Evolutionary conservation across 2,329 filamentous ascomycete species (phyloP), one percentile per base, ranked within the genome.

Genomic region (Penicillium palitans): DNA sequence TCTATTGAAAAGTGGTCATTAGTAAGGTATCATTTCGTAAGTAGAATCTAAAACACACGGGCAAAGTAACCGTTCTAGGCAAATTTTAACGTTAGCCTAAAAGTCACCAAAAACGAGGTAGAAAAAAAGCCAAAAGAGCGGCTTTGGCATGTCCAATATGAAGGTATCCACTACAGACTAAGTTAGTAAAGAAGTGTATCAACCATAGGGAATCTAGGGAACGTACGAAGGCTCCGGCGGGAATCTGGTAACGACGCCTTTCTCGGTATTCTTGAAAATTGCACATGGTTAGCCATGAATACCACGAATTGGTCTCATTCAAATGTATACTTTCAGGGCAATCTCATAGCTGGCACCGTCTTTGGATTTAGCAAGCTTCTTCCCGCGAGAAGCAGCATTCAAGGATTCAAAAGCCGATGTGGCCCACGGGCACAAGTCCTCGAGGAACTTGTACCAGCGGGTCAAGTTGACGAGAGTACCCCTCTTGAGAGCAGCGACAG

Each of bases 101-200:
- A 19, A 42, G 21, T 42, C 13, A 42, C 6, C 1, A 25, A 25
- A 13, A 25, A 25, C 25, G 4, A 42, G 21, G 40, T 15, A 13
- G 13, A 6, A 42, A 42, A 25, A 21, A 10, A 42, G 17, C 41
- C 57, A 98, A 86, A 55, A 96, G 83, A 6, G 91, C 92, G 27
- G 92, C 92, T 79, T 98, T 98, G 67, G 92, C 91, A 79, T 98
- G 93, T 53, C 93, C 93, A 63, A 97, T 96, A 79, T 97, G 93
- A 45, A 97, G 86, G 74, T 96, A 96, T 61, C 92, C 92, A 65
- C 64, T 72, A 27, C 8, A 42, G 13, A 42, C 13, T 6, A 25
- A 42, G 21, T 25, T 42, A 25, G 25, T 17, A 29, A 13, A 27
- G 31, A 10, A 52, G 24, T 25, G 31, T 33, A 13, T 40, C 8